Evolutionary conservation across 148 eudicot genomes (phyloP).

Genomic region (Limonium bicolor): DNA sequence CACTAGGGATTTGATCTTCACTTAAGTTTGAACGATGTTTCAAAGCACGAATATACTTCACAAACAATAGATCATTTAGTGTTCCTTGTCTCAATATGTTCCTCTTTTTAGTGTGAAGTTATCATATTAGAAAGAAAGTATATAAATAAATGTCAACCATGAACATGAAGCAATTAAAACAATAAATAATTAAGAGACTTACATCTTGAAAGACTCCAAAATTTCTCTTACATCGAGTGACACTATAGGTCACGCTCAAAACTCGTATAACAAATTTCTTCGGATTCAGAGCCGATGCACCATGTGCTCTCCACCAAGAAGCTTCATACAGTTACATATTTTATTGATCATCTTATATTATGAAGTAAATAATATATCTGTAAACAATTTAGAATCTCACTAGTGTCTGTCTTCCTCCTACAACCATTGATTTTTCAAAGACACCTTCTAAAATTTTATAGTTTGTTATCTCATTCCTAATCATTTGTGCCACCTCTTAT

Average conservation of each 20-base stretch:
- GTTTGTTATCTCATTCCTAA: background rate
- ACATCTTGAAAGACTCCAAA: background rate
- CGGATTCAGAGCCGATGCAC: background rate
- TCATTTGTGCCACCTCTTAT: background rate
- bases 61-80: no score
- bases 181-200: no score
- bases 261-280: conserved; percentile 9
- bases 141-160: no score
- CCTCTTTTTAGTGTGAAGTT: no score
- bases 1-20: no score
- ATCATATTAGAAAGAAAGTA: no score
- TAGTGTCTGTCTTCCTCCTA: background rate
- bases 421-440: background rate
- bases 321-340: background rate
- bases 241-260: conserved; percentile 1
- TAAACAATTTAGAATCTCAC: background rate
- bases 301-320: background rate
- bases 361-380: background rate
- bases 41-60: no score
- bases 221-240: background rate
- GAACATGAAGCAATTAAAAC: no score
- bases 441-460: background rate
- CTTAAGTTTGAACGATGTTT: no score
- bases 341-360: background rate
- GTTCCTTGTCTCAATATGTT: no score